Percentiles rank a stretch among this genome's conserved stretches.
These are phyloP conservation scores for Ehretia macrophylla DNA, from an alignment of 257 asterid genomes.

Conservation along the genomic window DNA sequence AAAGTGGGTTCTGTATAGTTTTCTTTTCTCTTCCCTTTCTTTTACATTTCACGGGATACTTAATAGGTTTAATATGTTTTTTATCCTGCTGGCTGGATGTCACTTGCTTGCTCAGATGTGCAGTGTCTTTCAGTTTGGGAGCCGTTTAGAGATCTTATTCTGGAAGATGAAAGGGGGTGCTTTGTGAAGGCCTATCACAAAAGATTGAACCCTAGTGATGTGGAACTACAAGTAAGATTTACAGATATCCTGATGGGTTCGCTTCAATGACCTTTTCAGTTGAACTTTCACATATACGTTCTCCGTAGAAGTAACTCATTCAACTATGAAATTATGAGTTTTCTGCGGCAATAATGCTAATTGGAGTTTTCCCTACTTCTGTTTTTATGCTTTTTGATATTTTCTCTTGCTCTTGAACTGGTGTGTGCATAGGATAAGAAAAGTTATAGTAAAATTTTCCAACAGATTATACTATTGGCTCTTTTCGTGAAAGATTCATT, in stretches of 20 bases:
- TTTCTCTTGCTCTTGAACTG: background rate
- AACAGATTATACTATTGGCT: too few relatives aligned
- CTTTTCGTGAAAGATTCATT: background rate
- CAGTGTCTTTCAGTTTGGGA: slow-evolving; percentile 69
- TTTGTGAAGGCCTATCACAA: slow-evolving; percentile 78
- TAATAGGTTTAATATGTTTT: too few relatives aligned
- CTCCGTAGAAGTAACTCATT: too few relatives aligned
- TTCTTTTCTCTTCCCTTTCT: background rate
- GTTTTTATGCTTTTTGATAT: background rate
- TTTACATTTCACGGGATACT: background rate
- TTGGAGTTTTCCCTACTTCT: background rate
- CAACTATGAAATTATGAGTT: too few relatives aligned
- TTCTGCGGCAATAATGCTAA: too few relatives aligned
- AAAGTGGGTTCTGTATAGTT: too few relatives aligned
- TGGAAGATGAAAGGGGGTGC: slow-evolving; percentile 82
- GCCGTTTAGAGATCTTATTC: slow-evolving; percentile 87
- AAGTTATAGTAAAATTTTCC: too few relatives aligned
- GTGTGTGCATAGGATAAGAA: too few relatives aligned
- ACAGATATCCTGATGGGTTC: slow-evolving; percentile 11
- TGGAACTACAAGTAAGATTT: slow-evolving; percentile 71
- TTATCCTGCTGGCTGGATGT: too few relatives aligned
- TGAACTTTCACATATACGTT: too few relatives aligned
- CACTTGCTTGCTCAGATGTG: slow-evolving; percentile 11
- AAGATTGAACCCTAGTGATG: slow-evolving; percentile 77
- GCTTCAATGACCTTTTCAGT: slow-evolving; percentile 8